A percentile compares a stretch with the other conserved stretches of the same genome.
Conservation (phyloP, 495 filamentous ascomycete species). For the Pyronema domesticum region DNA sequence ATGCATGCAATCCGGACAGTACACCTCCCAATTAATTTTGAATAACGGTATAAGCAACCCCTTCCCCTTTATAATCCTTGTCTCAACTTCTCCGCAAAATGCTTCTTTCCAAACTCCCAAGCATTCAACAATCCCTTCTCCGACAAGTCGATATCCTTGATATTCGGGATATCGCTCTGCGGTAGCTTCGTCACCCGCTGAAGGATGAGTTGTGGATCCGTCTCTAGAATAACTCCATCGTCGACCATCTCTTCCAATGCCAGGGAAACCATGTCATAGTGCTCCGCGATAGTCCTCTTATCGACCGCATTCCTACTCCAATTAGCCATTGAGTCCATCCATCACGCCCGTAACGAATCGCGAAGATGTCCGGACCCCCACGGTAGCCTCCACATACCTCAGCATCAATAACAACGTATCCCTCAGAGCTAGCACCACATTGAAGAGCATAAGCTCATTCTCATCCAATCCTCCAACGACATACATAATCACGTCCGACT, state of each 20-base stretch:
- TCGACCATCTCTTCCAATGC: conserved; percentile 91
- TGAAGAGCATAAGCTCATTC: conserved; percentile 90
- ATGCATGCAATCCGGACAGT: no score
- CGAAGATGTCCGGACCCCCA: no score
- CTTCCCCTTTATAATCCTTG: conserved; percentile 38
- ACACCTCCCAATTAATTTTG: no score
- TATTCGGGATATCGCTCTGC: conserved; percentile 43
- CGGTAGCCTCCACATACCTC: conserved; percentile 44
- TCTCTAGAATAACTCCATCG: conserved; percentile 90
- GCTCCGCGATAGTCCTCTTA: conserved; percentile 91
- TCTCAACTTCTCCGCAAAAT: conserved; percentile 73
- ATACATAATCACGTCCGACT: conserved; percentile 90
- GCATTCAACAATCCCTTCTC: conserved; percentile 88
- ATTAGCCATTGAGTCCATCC: background rate
- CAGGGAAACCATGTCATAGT: conserved; percentile 80
- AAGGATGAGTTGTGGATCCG: conserved; percentile 76
- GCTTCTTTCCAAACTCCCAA: conserved; percentile 82
- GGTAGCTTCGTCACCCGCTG: conserved; percentile 79
- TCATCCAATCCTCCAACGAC: conserved; percentile 80
- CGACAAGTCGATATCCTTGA: conserved; percentile 81
- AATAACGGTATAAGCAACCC: no score
- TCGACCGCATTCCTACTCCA: conserved; percentile 60
- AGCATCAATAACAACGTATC: conserved; percentile 80
- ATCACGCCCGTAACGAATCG: no score
- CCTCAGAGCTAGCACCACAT: conserved; percentile 68